A percentile compares a stretch with the other conserved stretches of the same genome.
Conservation (phyloP, 2,329 filamentous ascomycete species). For the Periglandula ipomoeae region DNA sequence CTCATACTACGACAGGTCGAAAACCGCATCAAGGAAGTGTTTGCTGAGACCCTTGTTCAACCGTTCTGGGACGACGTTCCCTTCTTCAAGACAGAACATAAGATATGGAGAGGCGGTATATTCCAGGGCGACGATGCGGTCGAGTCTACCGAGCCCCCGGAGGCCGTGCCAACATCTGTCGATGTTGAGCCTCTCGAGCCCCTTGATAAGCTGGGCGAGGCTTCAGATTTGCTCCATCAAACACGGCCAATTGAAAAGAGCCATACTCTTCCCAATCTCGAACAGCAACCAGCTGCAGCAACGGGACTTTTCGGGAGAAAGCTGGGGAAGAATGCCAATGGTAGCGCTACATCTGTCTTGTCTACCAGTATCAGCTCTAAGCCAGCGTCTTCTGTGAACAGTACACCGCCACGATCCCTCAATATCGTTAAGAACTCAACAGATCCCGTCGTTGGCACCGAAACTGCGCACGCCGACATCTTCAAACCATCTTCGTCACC, state of each 20-base stretch:
- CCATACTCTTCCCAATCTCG: slow-evolving; percentile 37
- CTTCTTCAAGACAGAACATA: slow-evolving; percentile 72
- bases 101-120: slow-evolving; percentile 77
- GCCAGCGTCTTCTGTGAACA: slow-evolving; percentile 22
- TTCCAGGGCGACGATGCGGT: slow-evolving; percentile 51
- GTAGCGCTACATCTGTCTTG: slow-evolving; percentile 27
- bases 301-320: slow-evolving; percentile 43
- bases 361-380: slow-evolving; percentile 42
- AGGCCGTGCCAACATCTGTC: slow-evolving; percentile 27
- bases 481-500: slow-evolving; percentile 47
- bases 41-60: slow-evolving; percentile 82
- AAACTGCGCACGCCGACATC: slow-evolving; percentile 57
- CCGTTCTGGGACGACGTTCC: slow-evolving; percentile 96
- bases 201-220: slow-evolving; percentile 38
- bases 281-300: slow-evolving; percentile 22
- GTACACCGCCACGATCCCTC: slow-evolving; percentile 24
- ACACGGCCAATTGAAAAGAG: slow-evolving; percentile 46
- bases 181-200: slow-evolving; percentile 40
- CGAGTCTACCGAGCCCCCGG: slow-evolving; percentile 15
- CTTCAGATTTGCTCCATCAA: slow-evolving; percentile 27
- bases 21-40: slow-evolving; percentile 85
- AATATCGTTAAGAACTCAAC: slow-evolving; percentile 37
- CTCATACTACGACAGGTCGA: slow-evolving; percentile 90
- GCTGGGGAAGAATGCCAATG: slow-evolving; percentile 27
- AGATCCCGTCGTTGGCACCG: slow-evolving; percentile 57